phyloP scores from a whole-genome alignment of 495 filamentous ascomycete genomes.

The Aspergillus mulundensis region DNA sequence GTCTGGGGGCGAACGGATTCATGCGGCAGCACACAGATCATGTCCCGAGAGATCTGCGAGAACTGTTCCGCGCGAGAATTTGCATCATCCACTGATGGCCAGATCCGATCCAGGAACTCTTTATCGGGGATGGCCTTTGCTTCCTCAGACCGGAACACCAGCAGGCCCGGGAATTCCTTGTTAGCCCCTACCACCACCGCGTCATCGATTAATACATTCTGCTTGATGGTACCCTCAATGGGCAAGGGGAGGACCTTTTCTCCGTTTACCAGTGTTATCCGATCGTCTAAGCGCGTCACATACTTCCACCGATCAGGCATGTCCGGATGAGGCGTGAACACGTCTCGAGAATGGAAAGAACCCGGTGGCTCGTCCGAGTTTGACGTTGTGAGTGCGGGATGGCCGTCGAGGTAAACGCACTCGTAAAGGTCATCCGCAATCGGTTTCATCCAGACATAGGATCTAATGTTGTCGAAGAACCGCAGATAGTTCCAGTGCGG shows the following conservation, averaged over 20 bases:
- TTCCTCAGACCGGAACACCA: constrained; percentile 45
- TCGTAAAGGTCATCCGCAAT: constrained; percentile 45
- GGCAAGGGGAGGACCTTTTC: constrained; percentile 66
- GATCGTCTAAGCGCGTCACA: constrained; percentile 56
- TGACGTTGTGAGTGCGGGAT: constrained; percentile 47
- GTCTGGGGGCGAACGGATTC: constrained; percentile 44
- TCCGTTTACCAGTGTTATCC: constrained; percentile 60
- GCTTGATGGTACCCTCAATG: constrained; percentile 55
- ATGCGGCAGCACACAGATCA: constrained; percentile 43
- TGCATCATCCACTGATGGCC: constrained; percentile 45
- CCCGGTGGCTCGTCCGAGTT: constrained; percentile 50
- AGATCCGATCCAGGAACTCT: constrained; percentile 43
- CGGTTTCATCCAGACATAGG: constrained; percentile 50
- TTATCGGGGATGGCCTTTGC: constrained; percentile 30
- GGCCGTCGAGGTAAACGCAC: constrained; percentile 48
- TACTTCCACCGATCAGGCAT: constrained; percentile 62
- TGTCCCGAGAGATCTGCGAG: constrained; percentile 52
- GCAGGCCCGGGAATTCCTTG: constrained; percentile 46
- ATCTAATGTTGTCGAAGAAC: constrained; percentile 41
- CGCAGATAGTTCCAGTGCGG: constrained; percentile 53
- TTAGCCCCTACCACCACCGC: constrained; percentile 56
- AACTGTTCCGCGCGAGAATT: constrained; percentile 51
- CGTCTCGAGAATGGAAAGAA: constrained; percentile 55
- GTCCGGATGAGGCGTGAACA: constrained; percentile 59
- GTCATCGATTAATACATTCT: constrained; percentile 49